Base-by-base conservation (phyloP, 2,329 filamentous ascomycete species). In the Calcarisporium arbuscula region DNA sequence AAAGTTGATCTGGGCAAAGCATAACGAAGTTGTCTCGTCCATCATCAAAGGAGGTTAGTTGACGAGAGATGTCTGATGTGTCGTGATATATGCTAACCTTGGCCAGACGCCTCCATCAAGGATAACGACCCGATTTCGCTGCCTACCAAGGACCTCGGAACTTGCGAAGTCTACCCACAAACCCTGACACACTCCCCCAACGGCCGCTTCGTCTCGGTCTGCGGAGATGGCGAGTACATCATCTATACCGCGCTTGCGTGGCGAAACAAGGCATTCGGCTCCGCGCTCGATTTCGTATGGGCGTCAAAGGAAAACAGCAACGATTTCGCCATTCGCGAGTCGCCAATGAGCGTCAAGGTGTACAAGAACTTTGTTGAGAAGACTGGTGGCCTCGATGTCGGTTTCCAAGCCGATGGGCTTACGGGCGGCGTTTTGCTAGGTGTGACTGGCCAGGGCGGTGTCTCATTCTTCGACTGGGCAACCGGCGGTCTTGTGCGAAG, bases 281-380 rank as follows among this genome's bases (percentile, higher is more conserved):
- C 86, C 26, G 92, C 90, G 6, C 67, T 96, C 34, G 92, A 98
- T 63, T 98, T 98, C 58, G 89, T 85, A 9, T 98, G 92, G 92
- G 90, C 84, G 0, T 86, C 85, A 28, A 95, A 95, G 63, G 90
- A 95, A 39, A 95, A 95, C 64, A 94, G 87, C 66, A 96, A 95
- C 60, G 92, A 98, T 59, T 96, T 94, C 55, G 92, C 92, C 25
- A 96, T 98, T 49, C 82, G 92, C 22, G 92, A 98, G 63, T 95
- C 89, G 5, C 67, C 84, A 19, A 95, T 90, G 31, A 94, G 85
- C 52, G 88, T 98, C 52, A 95, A 95, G 70, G 80, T 96, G 22
- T 96, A 92, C 73, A 90, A 92, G 64, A 96, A 96, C 64, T 96
- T 98, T 67, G 82, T 89, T 48, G 92, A 96, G 60, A 90, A 94